Percentiles rank a stretch among this genome's conserved stretches.
These are phyloP conservation scores for Amanita rubescens DNA, from an alignment of 768 basidiomycete genomes.

Conservation along the genomic window DNA sequence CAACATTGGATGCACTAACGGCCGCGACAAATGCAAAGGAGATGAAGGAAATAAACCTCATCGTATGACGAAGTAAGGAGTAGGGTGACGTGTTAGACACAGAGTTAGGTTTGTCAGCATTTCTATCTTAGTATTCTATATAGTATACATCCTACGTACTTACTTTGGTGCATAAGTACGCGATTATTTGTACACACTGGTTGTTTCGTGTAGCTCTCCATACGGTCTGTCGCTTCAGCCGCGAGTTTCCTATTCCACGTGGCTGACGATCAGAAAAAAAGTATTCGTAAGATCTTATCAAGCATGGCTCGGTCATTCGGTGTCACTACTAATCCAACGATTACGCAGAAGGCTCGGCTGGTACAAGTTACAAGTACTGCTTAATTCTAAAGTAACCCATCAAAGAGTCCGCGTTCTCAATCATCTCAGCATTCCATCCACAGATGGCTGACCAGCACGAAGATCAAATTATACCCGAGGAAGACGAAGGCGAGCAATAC, in stretches of 20 bases:
- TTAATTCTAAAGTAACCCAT: too few species aligned
- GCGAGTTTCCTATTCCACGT: neutral
- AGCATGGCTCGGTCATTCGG: neutral
- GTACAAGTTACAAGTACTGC: too few species aligned
- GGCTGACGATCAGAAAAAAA: neutral
- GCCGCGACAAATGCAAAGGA: constrained; percentile 47
- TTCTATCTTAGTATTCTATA: neutral
- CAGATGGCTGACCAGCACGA: constrained; percentile 17
- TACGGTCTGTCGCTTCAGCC: neutral
- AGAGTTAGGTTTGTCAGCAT: neutral
- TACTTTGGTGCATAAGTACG: too few species aligned
- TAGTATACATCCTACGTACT: too few species aligned
- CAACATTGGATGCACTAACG: constrained; percentile 70
- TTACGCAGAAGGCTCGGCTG: too few species aligned
- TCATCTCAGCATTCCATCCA: too few species aligned
- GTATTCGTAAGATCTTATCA: neutral
- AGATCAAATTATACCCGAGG: constrained; percentile 34
- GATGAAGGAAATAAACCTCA: constrained; percentile 53
- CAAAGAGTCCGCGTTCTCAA: too few species aligned
- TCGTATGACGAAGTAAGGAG: constrained; percentile 30
- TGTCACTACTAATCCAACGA: too few species aligned
- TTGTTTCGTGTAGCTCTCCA: too few species aligned
- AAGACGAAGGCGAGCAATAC: constrained; percentile 51
- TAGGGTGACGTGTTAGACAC: constrained; percentile 7
- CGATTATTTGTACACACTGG: too few species aligned